Evolutionary conservation across 768 basidiomycete species (phyloP).

Genomic region (Amanita pallidorosea): DNA sequence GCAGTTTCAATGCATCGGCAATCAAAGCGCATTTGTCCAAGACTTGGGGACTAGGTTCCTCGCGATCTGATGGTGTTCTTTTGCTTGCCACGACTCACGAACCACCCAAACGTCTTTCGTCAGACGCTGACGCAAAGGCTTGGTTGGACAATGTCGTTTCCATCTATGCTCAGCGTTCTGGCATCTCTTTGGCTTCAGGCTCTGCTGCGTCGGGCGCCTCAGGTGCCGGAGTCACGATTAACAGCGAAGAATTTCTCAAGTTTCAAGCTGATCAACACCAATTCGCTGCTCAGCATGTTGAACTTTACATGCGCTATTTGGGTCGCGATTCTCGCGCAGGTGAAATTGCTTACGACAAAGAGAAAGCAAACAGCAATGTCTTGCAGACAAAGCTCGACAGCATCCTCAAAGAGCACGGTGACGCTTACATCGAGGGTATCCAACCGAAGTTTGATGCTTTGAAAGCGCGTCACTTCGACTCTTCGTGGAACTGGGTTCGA

Average conservation of each 20-base stretch:
- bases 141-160: slow-evolving; percentile 86
- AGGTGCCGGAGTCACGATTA: slow-evolving; percentile 76
- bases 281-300: slow-evolving; percentile 88
- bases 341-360: slow-evolving; percentile 79
- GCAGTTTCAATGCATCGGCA: slow-evolving; percentile 91
- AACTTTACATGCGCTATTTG: slow-evolving; percentile 95
- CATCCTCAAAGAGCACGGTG: slow-evolving; percentile 88
- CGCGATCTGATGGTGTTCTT: slow-evolving; percentile 82
- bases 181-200: slow-evolving; percentile 71
- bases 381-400: slow-evolving; percentile 84
- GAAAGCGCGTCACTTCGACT: slow-evolving; percentile 97
- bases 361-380: slow-evolving; percentile 59
- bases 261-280: slow-evolving; percentile 91
- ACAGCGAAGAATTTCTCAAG: slow-evolving; percentile 96
- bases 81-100: slow-evolving; percentile 88
- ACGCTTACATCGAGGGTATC: slow-evolving; percentile 87
- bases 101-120: slow-evolving; percentile 85
- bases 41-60: slow-evolving; percentile 90
- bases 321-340: slow-evolving; percentile 89
- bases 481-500: slow-evolving; percentile 99
- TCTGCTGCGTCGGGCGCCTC: slow-evolving; percentile 51
- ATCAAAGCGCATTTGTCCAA: slow-evolving; percentile 87
- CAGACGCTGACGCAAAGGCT: slow-evolving; percentile 85
- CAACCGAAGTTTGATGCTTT: slow-evolving; percentile 90
- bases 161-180: slow-evolving; percentile 80